These are phyloP conservation scores for Pseudogymnoascus sp. DNA, from an alignment of 2,329 filamentous ascomycete species.

Conservation along the genomic window DNA sequence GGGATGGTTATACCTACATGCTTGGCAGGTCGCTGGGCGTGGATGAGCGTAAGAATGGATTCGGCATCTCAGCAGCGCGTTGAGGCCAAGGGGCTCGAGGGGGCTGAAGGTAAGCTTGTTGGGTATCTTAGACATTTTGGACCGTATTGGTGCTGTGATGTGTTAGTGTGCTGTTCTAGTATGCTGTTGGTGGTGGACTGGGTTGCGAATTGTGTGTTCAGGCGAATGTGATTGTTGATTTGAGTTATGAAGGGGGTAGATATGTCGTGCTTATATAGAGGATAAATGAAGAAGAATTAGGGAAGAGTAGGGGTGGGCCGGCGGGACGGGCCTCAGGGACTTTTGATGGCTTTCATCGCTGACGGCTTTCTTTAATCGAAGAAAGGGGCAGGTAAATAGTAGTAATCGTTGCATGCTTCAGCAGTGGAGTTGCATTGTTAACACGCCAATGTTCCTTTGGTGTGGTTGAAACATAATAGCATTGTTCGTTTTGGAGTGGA, in stretches of 20 bases:
- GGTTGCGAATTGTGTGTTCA: not conserved
- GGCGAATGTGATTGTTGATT: not conserved
- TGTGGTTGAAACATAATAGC: not conserved
- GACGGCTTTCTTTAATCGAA: not conserved
- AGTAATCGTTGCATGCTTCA: not conserved
- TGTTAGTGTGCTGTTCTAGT: not conserved
- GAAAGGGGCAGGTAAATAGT: not conserved
- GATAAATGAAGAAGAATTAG: not conserved
- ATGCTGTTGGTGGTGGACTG: not conserved
- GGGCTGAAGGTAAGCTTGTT: not conserved
- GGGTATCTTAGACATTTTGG: not conserved
- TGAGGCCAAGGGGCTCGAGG: not conserved
- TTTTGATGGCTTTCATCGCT: not conserved
- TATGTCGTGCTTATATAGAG: not conserved
- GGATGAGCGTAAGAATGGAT: not conserved
- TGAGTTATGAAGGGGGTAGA: not conserved
- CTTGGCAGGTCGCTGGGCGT: not conserved
- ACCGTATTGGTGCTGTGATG: not conserved
- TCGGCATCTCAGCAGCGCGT: not conserved
- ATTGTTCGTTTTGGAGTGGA: not conserved
- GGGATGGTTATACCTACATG: not conserved
- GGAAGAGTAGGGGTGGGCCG: too few relatives aligned
- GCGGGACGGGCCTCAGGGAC: not conserved
- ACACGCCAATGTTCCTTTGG: not conserved
- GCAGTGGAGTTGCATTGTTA: not conserved